Evolutionary conservation across 305 asterid genomes (phyloP), one percentile per base, ranked within the genome.

Genomic region (Ilex paraguariensis): DNA sequence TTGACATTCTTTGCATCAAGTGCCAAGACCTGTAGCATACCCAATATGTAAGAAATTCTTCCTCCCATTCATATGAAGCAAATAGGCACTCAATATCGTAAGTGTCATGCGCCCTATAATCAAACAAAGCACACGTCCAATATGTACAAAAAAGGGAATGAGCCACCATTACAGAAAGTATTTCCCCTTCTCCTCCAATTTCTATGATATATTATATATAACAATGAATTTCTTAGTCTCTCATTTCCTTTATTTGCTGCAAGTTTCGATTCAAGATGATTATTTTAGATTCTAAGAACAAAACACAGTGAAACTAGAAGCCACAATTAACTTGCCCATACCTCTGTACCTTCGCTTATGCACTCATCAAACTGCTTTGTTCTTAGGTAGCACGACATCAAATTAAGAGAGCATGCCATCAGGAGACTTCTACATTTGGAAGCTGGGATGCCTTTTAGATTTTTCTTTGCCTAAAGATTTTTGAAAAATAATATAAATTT

Each of bases 311-410:
- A 21, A 5, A 46, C 13, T 46, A 46, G 32, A 52, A 14, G n/a
- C 56, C 14, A 44, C 14, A 44, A 39, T 14, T 31, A 31, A 31
- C 32, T 40, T 59, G 53, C 67, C 66, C 81, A 72, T 81, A 89
- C 98, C 98, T 92, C 98, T 13, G 95, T 76, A 67, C 96, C 98
- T 82, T 92, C 98, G 62, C 39, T 52, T 55, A 90, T 60, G 73
- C 97, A 92, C 74, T 92, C 88, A 4, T 85, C 84, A 55, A 79
- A 86, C 74, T 86, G 92, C 53, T 77, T 71, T 65, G 95, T 90
- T 81, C 84, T 90, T 79, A 90, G 77, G 88, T 77, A 90, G 79
- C 97, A 92, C 10, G 98, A 92, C 98, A 90, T 92, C 87, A 86
- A 76, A 70, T 92, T 92, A 74, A 89, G 91, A 59, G 98, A 89